Base-by-base conservation (phyloP, 176 grass and related monocot species). In the Leersia perrieri region DNA sequence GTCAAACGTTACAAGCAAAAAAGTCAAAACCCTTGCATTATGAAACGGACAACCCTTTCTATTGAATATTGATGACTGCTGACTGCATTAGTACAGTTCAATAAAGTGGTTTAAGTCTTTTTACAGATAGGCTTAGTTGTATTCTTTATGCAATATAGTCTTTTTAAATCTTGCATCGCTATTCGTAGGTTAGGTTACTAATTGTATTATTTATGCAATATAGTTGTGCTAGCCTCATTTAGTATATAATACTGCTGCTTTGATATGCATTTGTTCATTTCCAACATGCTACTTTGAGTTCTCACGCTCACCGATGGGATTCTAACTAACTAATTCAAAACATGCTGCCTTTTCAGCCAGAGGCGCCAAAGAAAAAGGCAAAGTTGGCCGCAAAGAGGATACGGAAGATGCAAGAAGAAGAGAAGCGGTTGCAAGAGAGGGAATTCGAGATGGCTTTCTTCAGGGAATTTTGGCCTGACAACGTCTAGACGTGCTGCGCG, bases 391-490 rank as follows among this genome's bases (percentile, higher is more conserved):
- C 91, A 11, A 98, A 98, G 91, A 95, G 90, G 82, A 84, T 89
- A 64, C 73, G 72, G 58, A 98, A 93, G 57, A 81, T 98, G 76
- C 90, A 91, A 80, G 90, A 95, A 83, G 95, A 98, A 38, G 95
- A 98, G 63, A 92, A 95, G 79, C 49, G 76, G 11, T 78, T 94
- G 33, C 78, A 91, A 83, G 96, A 98, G 81, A 95, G n/a, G 78
- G 95, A 98, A 86, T 95, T 95, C 11, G 96, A 95, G 45, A 87
- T 88, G 55, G 90, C 92, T 39, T 98, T 93, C 79, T 95, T 91
- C 47, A 93, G 92, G 63, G 92, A 95, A 85, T 98, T 98, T 77
- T 98, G 96, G 96, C 96, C 96, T 9, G 92, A 98, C 23, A 98
- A 98, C 82, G 95, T 98, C 6, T 98, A 66, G 85, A 83, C 3